phyloP scores from a whole-genome alignment of 768 basidiomycete species.

The Mycena amicta region DNA sequence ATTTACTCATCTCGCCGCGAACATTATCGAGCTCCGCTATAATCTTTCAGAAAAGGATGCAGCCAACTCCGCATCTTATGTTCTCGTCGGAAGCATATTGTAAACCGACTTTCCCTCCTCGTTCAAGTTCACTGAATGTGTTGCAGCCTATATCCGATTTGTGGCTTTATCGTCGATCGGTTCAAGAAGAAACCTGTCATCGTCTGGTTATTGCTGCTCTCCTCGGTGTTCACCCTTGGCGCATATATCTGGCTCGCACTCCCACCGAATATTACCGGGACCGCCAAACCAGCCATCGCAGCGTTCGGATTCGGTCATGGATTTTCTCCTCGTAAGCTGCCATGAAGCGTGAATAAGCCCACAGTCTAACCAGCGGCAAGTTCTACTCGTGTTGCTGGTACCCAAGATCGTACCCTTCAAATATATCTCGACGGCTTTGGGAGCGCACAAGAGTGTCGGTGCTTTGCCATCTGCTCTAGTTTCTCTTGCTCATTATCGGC shows the following conservation, averaged over 20 bases:
- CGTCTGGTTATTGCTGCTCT: conserved; percentile 56
- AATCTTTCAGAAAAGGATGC: conserved; percentile 60
- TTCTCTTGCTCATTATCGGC: background rate
- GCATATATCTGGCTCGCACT: conserved; percentile 70
- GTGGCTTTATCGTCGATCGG: conserved; percentile 66
- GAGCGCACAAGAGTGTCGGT: conserved; percentile 77
- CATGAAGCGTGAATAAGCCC: too few species aligned
- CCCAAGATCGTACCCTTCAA: conserved; percentile 70
- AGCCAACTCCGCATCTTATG: conserved; percentile 67
- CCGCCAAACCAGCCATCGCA: conserved; percentile 62
- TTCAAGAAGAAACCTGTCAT: conserved; percentile 60
- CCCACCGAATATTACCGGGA: conserved; percentile 57
- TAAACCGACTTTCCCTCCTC: conserved; percentile 35
- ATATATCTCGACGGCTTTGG: conserved; percentile 78
- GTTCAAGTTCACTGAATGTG: background rate
- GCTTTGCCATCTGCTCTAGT: background rate
- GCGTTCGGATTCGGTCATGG: conserved; percentile 72
- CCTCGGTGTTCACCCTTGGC: conserved; percentile 59
- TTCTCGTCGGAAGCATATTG: conserved; percentile 71
- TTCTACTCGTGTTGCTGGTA: conserved; percentile 74
- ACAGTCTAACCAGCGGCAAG: too few species aligned
- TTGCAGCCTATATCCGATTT: conserved; percentile 37
- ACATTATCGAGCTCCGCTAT: conserved; percentile 73
- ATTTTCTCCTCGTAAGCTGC: conserved; percentile 65
- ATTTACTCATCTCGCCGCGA: conserved; percentile 78